These are phyloP conservation scores for Mariannaea elegans DNA, from an alignment of 2,329 filamentous ascomycete genomes.

Conservation along the genomic window DNA sequence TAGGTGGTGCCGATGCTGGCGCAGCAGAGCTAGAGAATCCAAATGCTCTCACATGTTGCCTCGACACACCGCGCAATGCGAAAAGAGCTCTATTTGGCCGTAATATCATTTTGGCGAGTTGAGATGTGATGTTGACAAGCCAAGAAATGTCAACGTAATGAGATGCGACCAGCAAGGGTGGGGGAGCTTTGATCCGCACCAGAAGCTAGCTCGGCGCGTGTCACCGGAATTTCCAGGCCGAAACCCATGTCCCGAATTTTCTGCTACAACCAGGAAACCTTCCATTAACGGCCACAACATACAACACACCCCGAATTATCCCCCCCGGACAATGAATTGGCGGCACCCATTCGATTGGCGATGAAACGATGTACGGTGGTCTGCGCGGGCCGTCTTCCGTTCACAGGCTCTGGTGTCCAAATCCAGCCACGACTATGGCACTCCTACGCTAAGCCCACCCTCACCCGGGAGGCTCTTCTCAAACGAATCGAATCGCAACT, in stretches of 20 bases:
- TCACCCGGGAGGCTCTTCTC: slow-evolving; percentile 44
- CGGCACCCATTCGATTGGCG: slow-evolving; percentile 16
- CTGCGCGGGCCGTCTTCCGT: slow-evolving; percentile 24
- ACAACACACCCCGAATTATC: slow-evolving; percentile 2
- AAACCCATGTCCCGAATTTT: slow-evolving; percentile 15
- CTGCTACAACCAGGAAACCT: too few relatives aligned
- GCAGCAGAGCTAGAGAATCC: slow-evolving; percentile 50
- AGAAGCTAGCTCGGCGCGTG: slow-evolving; percentile 26
- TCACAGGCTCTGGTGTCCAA: slow-evolving; percentile 2
- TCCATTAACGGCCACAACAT: background rate
- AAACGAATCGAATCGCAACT: slow-evolving; percentile 45
- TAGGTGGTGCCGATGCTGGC: slow-evolving; percentile 38
- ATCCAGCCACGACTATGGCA: slow-evolving; percentile 42
- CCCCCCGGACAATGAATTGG: slow-evolving; percentile 27
- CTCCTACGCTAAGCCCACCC: slow-evolving; percentile 42
- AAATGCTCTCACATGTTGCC: slow-evolving; percentile 52
- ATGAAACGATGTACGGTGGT: slow-evolving; percentile 42
- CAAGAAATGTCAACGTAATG: background rate
- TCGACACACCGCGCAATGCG: slow-evolving; percentile 47
- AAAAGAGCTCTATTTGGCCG: slow-evolving; percentile 40
- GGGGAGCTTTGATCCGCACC: slow-evolving; percentile 30
- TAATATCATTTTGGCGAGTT: slow-evolving; percentile 40
- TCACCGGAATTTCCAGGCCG: slow-evolving; percentile 31
- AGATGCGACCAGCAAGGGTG: slow-evolving; percentile 35
- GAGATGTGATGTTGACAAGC: slow-evolving; percentile 9